Evolutionary conservation across 2,329 filamentous ascomycete genomes (phyloP).

Genomic region (Teratosphaeria viscida): DNA sequence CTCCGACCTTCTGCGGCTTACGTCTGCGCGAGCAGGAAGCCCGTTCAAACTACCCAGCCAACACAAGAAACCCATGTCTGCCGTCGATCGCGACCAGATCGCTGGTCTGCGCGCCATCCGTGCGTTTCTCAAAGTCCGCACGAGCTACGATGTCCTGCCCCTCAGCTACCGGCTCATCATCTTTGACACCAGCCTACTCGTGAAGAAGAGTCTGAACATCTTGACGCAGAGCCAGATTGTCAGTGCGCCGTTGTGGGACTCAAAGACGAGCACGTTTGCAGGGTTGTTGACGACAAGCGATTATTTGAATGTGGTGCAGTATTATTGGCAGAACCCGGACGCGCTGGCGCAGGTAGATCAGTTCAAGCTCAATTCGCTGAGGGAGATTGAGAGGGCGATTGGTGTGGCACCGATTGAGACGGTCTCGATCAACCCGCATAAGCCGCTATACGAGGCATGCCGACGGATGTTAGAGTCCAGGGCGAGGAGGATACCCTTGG

Average conservation of each 20-base stretch:
- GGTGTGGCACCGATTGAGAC: conserved; percentile 87
- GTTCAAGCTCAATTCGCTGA: conserved; percentile 81
- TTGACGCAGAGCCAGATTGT: conserved; percentile 98
- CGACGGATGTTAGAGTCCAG: conserved; percentile 88
- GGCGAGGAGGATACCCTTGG: conserved; percentile 82
- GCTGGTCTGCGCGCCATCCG: conserved; percentile 77
- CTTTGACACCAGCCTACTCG: conserved; percentile 86
- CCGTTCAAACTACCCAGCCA: not conserved
- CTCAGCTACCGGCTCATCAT: conserved; percentile 93
- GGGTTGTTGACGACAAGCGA: conserved; percentile 91
- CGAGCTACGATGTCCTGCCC: conserved; percentile 93
- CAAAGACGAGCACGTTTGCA: conserved; percentile 81
- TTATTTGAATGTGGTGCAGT: conserved; percentile 97
- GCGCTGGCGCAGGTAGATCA: conserved; percentile 83
- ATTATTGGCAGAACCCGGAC: conserved; percentile 95
- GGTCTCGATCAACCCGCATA: conserved; percentile 84
- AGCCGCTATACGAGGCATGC: conserved; percentile 88
- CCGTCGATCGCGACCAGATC: conserved; percentile 65
- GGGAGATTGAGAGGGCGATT: conserved; percentile 92
- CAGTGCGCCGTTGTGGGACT: conserved; percentile 95
- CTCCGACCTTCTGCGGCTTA: conserved; percentile 25
- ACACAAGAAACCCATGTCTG: conserved; percentile 34
- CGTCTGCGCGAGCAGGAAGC: not conserved
- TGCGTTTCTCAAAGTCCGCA: conserved; percentile 91
- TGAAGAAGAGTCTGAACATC: conserved; percentile 94